These are phyloP conservation scores for Styphnolobium japonicum DNA, from an alignment of 306 rosid genomes.

Conservation along the genomic window DNA sequence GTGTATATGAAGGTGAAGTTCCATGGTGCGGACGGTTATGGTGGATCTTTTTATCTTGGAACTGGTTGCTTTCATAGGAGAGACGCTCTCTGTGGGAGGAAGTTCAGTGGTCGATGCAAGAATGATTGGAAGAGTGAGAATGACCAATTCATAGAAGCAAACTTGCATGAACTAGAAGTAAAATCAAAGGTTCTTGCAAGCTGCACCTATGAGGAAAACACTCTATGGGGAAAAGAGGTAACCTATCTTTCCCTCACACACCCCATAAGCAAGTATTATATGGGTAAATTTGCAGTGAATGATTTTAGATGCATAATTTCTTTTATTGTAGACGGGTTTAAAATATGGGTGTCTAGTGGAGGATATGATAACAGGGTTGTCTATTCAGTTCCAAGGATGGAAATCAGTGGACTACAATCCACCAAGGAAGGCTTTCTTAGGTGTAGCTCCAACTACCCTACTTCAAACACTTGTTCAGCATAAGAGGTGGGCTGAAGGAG, in stretches of 20 bases:
- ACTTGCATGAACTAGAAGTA: slow-evolving; percentile 28
- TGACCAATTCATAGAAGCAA: neutral
- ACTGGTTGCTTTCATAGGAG: slow-evolving; percentile 62
- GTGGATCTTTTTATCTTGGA: slow-evolving; percentile 51
- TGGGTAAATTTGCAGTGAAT: no score
- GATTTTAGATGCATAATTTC: neutral
- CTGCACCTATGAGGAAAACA: no score
- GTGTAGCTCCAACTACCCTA: slow-evolving; percentile 43
- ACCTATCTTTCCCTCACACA: neutral
- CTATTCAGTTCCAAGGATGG: slow-evolving; percentile 55
- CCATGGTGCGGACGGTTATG: slow-evolving; percentile 51
- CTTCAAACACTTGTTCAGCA: slow-evolving; percentile 49
- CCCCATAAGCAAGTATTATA: neutral
- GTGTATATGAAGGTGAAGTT: slow-evolving; percentile 35
- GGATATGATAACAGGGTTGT: slow-evolving; percentile 58
- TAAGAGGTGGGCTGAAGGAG: slow-evolving; percentile 67
- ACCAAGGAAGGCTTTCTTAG: slow-evolving; percentile 51
- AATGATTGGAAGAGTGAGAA: slow-evolving; percentile 21
- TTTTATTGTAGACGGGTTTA: slow-evolving; percentile 49
- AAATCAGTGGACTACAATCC: slow-evolving; percentile 56
- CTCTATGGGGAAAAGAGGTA: slow-evolving; percentile 63
- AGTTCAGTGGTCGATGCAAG: slow-evolving; percentile 23
- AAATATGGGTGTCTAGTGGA: slow-evolving; percentile 55
- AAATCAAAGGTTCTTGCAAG: slow-evolving; percentile 36
- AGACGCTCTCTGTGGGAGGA: slow-evolving; percentile 47